Percentiles rank a stretch among this genome's conserved stretches.
Conservation (phyloP, 257 asterid genomes). For the Asclepias syriaca region DNA sequence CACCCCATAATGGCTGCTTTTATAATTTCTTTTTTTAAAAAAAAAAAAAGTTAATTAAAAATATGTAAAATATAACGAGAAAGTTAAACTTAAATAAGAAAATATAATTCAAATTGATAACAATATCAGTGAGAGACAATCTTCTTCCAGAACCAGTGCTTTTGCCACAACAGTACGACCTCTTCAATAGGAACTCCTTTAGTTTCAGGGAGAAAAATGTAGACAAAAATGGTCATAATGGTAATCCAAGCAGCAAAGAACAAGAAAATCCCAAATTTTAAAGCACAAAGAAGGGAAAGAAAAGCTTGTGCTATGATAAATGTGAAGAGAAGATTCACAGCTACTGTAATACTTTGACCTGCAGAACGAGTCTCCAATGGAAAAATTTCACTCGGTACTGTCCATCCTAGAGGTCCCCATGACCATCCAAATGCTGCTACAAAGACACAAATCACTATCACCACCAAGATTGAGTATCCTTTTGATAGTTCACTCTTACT, state of each 20-base stretch:
- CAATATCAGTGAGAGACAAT: neutral
- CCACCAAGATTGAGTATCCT: constrained; percentile 17
- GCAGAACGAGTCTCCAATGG: constrained; percentile 37
- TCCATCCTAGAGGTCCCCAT: constrained; percentile 46
- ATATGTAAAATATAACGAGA: too few species aligned
- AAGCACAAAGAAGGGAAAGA: constrained; percentile 33
- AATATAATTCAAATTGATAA: too few species aligned
- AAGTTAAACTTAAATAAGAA: too few species aligned
- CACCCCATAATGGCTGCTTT: neutral
- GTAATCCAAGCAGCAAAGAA: constrained; percentile 37
- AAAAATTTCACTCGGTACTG: constrained; percentile 38
- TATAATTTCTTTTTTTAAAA: too few species aligned
- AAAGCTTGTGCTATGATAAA: constrained; percentile 34
- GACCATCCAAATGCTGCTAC: constrained; percentile 31
- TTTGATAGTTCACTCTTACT: constrained; percentile 17
- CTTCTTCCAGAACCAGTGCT: constrained; percentile 37
- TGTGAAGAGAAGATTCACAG: constrained; percentile 38
- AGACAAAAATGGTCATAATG: constrained; percentile 35
- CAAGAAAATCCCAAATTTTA: constrained; percentile 38
- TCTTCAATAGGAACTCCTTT: constrained; percentile 41
- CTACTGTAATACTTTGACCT: constrained; percentile 38
- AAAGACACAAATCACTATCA: constrained; percentile 22
- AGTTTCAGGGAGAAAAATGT: constrained; percentile 34
- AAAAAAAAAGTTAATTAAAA: too few species aligned
- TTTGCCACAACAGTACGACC: constrained; percentile 31